Evolutionary conservation across 2,329 filamentous ascomycete genomes (phyloP).

Genomic region (Penicillium vulpinum): DNA sequence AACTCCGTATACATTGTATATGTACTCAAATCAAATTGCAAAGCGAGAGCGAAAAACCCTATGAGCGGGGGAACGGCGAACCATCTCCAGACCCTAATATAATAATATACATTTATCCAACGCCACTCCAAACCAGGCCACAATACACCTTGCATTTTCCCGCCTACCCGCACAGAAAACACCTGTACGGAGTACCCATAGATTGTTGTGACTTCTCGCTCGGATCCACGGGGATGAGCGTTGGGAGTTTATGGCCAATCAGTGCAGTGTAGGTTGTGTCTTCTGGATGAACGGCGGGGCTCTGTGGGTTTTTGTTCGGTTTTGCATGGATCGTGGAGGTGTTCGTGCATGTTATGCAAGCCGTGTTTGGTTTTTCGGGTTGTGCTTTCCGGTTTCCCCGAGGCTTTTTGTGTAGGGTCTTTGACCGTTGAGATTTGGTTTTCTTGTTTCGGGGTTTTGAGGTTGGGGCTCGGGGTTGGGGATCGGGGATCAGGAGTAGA

Average conservation of each 20-base stretch:
- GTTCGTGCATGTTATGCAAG: conserved; percentile 5
- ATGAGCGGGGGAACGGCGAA: background rate
- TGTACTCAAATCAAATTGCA: too few species aligned
- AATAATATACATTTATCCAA: too few species aligned
- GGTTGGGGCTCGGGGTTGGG: background rate
- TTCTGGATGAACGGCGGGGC: conserved; percentile 26
- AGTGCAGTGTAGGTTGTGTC: background rate
- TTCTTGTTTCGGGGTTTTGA: background rate
- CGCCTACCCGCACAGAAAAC: conserved; percentile 4
- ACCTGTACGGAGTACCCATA: too few species aligned
- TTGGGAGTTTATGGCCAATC: conserved; percentile 11
- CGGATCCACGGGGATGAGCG: conserved; percentile 7
- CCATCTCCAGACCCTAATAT: background rate
- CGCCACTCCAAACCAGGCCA: too few species aligned
- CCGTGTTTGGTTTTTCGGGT: background rate
- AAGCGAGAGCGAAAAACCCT: background rate
- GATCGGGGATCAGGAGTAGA: too few species aligned
- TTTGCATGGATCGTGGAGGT: conserved; percentile 7
- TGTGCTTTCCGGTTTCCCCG: background rate
- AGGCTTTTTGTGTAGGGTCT: background rate
- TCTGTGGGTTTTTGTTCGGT: background rate
- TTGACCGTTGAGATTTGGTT: conserved; percentile 1
- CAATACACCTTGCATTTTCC: too few species aligned
- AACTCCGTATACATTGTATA: too few species aligned
- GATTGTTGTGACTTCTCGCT: background rate